Base-by-base conservation (phyloP, 2,329 filamentous ascomycete species). In the Fusarium citri region DNA sequence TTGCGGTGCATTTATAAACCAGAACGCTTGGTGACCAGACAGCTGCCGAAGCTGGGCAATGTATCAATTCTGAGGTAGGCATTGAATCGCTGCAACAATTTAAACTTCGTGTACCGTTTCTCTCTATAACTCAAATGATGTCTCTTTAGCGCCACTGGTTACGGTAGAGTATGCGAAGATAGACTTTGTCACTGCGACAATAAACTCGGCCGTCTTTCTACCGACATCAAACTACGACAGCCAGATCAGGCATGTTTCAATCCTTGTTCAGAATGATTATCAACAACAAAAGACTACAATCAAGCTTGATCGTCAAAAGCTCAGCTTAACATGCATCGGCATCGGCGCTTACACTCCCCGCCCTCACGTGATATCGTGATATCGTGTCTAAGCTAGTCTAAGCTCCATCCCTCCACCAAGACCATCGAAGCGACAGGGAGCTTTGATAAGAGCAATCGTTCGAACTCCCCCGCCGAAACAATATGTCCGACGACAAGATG, bases 341-440 rank as follows among this genome's bases (percentile, higher is more conserved):
- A 40, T 69, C 72, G 68, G 71, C 45, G 12, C 34, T 70, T 61
- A 26, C 3, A 49, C 53, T n/a, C 37, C 0, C 73, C 73, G 71
- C 46, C 3, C 16, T 66, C 73, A 75, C 73, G 72, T 75, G 73
- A 75, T 47, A 74, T 75, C 64, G 65, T 69, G 73, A 75, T 72
- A 40, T 75, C 71, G 72, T 75, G 72, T 73, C 71, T 66, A 47
- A 64, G 68, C 58, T 61, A 47, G 62, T 65, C 57, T 59, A 58
- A 55, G 61, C 58, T 54, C 47, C 60, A 66, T 61, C 55, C 63
- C 55, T 66, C 63, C 63, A 50, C 45, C 58, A 66, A 51, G 18
- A 7, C 6, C 45, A 45, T 43, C 50, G 37, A 63, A 53, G 31
- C 28, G 53, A 54, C 53, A 55, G 63, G 55, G 57, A 64, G 55